Base-by-base conservation (phyloP, 176 grass and related monocot species). In the Aechmea fasciata region DNA sequence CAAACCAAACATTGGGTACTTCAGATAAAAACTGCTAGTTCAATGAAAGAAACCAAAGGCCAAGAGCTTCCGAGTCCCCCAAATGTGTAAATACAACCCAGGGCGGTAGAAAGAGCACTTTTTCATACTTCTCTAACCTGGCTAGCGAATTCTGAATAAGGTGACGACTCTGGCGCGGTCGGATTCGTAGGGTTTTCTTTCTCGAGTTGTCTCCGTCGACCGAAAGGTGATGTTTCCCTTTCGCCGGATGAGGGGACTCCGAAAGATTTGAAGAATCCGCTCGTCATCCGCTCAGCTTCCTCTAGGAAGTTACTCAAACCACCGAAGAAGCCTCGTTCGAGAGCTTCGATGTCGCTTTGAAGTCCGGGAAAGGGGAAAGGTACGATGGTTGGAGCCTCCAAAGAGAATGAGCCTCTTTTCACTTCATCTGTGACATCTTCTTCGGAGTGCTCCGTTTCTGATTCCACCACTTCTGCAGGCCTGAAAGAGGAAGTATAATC, bases 361-460 rank as follows among this genome's bases (percentile, higher is more conserved):
- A 95, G 70, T 61, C 83, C 83, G 8, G 87, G 87, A 63, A 90
- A 87, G 62, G 64, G 77, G 69, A 95, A 95, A 57, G 72, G 75
- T 25, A 87, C 84, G 3, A 59, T 47, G 11, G 63, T 70, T 52
- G 70, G 78, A 59, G 82, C 72, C 7, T 75, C 75, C 50, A 82
- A 62, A 76, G 81, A 69, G 52, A 9, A 28, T n/a, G 71, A 72
- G 3, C 65, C 81, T 1, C 47, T 70, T 69, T 76, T 79, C 49
- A 92, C 74, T 62, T 85, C 79, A 70, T 90, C 63, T 2, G 86
- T 83, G 15, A 99, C 71, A 57, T 92, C 94, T 73, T 88, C 88
- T 87, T 99, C 94, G 9, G 84, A 90, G 51, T 75, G 79, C 77
- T 99, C 87, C 73, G 71, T 93, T 81, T 79, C 82, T 1, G 86